A percentile compares a stretch with the other conserved stretches of the same genome.
Conservation (phyloP, 768 basidiomycete species). For the Naganishia friedmannii region DNA sequence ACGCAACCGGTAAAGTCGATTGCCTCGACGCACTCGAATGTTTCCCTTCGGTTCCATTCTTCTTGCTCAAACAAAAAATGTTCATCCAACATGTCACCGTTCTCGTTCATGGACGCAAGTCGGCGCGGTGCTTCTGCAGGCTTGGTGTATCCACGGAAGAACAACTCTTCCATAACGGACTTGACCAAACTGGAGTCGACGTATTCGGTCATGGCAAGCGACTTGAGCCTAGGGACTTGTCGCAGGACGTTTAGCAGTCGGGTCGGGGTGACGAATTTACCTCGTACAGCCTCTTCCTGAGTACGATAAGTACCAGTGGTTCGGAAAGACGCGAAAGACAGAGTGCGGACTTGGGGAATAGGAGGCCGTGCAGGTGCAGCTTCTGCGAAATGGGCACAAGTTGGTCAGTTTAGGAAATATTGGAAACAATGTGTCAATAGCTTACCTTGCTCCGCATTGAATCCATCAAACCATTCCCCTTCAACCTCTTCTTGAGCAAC, state of each 20-base stretch:
- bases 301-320: slow-evolving; percentile 94
- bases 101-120: slow-evolving; percentile 28
- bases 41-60: slow-evolving; percentile 55
- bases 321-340: slow-evolving; percentile 95
- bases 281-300: slow-evolving; percentile 80
- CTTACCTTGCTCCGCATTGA: slow-evolving; percentile 2
- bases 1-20: slow-evolving; percentile 94
- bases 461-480: slow-evolving; percentile 21
- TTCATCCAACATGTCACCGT: slow-evolving; percentile 14
- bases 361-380: slow-evolving; percentile 19
- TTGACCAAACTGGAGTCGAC: slow-evolving; percentile 85
- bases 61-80: slow-evolving; percentile 53
- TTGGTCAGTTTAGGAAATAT: background rate
- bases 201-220: slow-evolving; percentile 96
- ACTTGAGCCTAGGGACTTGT: slow-evolving; percentile 82
- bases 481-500: slow-evolving; percentile 21
- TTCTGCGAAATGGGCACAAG: background rate
- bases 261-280: slow-evolving; percentile 88
- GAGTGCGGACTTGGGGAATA: slow-evolving; percentile 61
- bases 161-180: slow-evolving; percentile 79
- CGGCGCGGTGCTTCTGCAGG: slow-evolving; percentile 31
- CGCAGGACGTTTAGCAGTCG: slow-evolving; percentile 61
- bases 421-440: background rate
- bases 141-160: slow-evolving; percentile 67
- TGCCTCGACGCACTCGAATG: slow-evolving; percentile 71